Evolutionary conservation across 2,329 filamentous ascomycete genomes (phyloP).

Genomic region (Thelonectria rubi): DNA sequence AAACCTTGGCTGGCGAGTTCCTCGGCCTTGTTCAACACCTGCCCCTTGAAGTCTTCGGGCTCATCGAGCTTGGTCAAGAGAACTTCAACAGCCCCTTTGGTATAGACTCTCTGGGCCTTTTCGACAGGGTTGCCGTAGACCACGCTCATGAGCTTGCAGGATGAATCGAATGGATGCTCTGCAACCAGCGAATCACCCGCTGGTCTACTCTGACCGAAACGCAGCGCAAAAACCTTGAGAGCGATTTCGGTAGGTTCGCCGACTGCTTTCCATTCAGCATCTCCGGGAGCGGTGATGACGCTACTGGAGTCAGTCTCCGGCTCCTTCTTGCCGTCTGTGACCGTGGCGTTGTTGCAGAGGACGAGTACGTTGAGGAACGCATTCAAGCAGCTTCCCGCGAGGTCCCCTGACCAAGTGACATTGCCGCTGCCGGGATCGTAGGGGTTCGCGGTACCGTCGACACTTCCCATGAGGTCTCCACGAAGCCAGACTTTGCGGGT

Average conservation of each 20-base stretch:
- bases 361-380: constrained; percentile 64
- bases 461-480: constrained; percentile 60
- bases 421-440: constrained; percentile 68
- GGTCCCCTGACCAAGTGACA: constrained; percentile 55
- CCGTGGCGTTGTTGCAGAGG: constrained; percentile 68
- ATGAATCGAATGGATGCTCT: constrained; percentile 78
- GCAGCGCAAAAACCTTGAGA: constrained; percentile 76
- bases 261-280: constrained; percentile 64
- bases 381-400: constrained; percentile 53
- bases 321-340: constrained; percentile 59
- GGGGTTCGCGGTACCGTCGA: constrained; percentile 65
- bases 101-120: constrained; percentile 56
- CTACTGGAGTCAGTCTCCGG: constrained; percentile 58
- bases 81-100: constrained; percentile 68
- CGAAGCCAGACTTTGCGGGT: constrained; percentile 69
- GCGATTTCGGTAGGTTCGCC: constrained; percentile 79
- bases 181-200: constrained; percentile 60
- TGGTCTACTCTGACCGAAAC: constrained; percentile 65
- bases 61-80: constrained; percentile 62
- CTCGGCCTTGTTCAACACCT: constrained; percentile 61
- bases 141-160: constrained; percentile 79
- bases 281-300: constrained; percentile 55
- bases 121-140: constrained; percentile 59
- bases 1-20: constrained; percentile 70
- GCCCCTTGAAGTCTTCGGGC: constrained; percentile 55